Base-by-base conservation (phyloP, 2,329 filamentous ascomycete species). In the Zymoseptoria tritici region DNA sequence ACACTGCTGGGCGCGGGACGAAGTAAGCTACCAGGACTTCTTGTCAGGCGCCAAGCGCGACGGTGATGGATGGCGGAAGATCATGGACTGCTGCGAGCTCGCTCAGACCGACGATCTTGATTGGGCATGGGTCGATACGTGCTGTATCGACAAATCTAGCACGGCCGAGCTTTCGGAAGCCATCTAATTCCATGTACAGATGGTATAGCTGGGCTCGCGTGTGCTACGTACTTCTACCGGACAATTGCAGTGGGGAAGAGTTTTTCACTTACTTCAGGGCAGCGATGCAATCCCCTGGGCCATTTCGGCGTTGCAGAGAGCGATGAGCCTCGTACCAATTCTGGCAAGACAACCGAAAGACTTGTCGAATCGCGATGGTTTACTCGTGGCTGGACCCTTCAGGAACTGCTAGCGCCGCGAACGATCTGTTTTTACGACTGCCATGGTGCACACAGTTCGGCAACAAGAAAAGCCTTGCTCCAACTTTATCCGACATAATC, bases 171-270 rank as follows among this genome's bases (percentile, higher is more conserved):
- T 64, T 11, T 52, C 54, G 7, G 60, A 62, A 60, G 57, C 60
- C 22, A 63, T 63, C 54, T n/a, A 67, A 66, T 51, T 63, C 64
- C 2, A 66, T 66, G 63, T 65, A 58, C 50, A 19, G 42, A 16
- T 65, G 62, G 63, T 64, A 65, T 49, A 24, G 53, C 24, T 49
- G 49, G n/a, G 57, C 63, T 2, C 50, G 22, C 1, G 36, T 57
- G 9, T 62, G 59, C 53, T 65, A 56, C 53, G 62, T 26, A 6
- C 24, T 26, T 26, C 24, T 26, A 26, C 24, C 5, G 24, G 3
- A 26, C 24, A 4, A 26, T 26, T 26, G 24, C 24, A 26, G 24
- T 6, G 24, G 24, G 3, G 5, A 26, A 6, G 24, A 26, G 24
- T 26, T 26, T 6, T 5, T 1, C 5, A 26, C 24, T 26, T 26